These are phyloP conservation scores for Sicyos edulis DNA, from an alignment of 306 rosid species.

Conservation along the genomic window DNA sequence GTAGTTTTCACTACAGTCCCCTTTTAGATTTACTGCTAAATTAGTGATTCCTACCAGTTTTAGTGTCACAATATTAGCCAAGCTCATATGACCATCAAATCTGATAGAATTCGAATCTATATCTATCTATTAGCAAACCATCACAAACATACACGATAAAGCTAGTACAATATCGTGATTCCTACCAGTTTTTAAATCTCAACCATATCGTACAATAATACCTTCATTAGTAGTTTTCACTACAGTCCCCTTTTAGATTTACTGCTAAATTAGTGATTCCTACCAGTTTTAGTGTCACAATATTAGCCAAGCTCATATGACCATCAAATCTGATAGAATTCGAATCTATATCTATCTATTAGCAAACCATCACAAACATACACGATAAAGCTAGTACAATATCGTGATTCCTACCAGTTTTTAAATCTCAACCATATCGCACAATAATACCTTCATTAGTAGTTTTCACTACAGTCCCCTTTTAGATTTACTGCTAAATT, in stretches of 20 bases:
- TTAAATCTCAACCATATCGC: constrained; percentile 4
- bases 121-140: too few relatives aligned
- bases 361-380: too few relatives aligned
- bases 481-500: constrained; percentile 49
- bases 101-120: too few relatives aligned
- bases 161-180: too few relatives aligned
- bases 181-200: background rate
- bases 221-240: constrained; percentile 54
- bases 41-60: constrained; percentile 56
- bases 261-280: constrained; percentile 47
- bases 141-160: too few relatives aligned
- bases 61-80: constrained; percentile 66
- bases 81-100: constrained; percentile 85
- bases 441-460: constrained; percentile 44
- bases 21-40: constrained; percentile 51
- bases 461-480: constrained; percentile 63
- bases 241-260: constrained; percentile 67
- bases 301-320: constrained; percentile 80
- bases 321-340: too few relatives aligned
- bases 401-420: too few relatives aligned
- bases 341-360: too few relatives aligned
- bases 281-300: constrained; percentile 54
- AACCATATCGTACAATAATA: constrained; percentile 22
- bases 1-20: constrained; percentile 57
- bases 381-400: too few relatives aligned